phyloP scores from a whole-genome alignment of 129 eudicot species.

The Chrysanthemum seticuspe region DNA sequence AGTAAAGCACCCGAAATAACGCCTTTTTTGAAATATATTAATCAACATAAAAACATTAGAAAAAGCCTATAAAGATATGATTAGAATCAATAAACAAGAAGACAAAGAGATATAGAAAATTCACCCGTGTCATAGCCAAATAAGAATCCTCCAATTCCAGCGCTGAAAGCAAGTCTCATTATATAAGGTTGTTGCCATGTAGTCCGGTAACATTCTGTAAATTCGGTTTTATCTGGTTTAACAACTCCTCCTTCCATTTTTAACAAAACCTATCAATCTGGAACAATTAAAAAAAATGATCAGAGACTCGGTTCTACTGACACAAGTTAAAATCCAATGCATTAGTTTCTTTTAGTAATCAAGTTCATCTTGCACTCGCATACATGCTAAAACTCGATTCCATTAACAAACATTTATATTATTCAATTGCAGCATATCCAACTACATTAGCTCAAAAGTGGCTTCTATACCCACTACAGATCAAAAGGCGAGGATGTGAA shows the following conservation, averaged over 20 bases:
- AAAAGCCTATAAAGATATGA: background rate
- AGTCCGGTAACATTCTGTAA: conserved; percentile 55
- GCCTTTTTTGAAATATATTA: conserved; percentile 30
- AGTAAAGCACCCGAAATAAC: conserved; percentile 84
- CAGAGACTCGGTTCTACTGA: too few species aligned
- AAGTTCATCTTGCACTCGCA: too few species aligned
- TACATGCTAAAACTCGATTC: too few species aligned
- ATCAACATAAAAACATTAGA: background rate
- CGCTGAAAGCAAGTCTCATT: conserved; percentile 61
- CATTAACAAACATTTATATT: too few species aligned
- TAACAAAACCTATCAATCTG: too few species aligned
- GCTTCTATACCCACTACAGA: background rate
- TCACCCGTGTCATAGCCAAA: conserved; percentile 82
- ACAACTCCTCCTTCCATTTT: conserved; percentile 43
- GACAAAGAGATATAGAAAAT: background rate
- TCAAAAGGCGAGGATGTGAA: background rate
- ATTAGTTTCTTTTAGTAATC: too few species aligned
- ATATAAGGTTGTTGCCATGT: conserved; percentile 58
- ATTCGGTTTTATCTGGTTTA: conserved; percentile 44
- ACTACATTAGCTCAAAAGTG: background rate
- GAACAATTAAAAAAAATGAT: background rate
- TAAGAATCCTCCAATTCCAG: conserved; percentile 81
- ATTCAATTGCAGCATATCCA: too few species aligned
- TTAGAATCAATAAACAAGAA: background rate
- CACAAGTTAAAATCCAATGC: too few species aligned